These are phyloP conservation scores for Arctium minus DNA, from an alignment of 129 eudicot genomes.

Conservation along the genomic window DNA sequence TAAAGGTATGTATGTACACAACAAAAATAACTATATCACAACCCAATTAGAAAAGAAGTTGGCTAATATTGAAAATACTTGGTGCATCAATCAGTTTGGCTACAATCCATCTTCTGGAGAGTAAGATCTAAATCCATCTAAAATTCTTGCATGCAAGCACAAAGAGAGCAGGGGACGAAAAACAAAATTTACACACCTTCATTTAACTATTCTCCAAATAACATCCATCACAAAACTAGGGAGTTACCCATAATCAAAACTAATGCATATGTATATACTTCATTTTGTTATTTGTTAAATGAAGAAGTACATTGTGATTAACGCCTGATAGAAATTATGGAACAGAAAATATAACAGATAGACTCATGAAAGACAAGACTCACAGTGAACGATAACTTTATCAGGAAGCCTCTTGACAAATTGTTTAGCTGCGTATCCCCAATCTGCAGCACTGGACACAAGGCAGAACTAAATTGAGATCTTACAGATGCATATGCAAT, in stretches of 20 bases:
- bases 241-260: neutral
- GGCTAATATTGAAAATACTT: neutral
- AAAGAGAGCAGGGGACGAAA: neutral
- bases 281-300: neutral
- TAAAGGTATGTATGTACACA: neutral
- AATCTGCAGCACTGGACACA: constrained; percentile 72
- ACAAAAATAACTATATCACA: neutral
- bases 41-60: neutral
- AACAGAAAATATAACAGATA: neutral
- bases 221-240: neutral
- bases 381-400: constrained; percentile 82
- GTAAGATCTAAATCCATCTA: neutral
- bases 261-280: neutral
- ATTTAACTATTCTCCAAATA: neutral
- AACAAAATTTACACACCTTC: neutral
- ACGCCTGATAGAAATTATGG: neutral
- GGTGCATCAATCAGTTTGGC: neutral
- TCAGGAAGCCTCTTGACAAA: constrained; percentile 74
- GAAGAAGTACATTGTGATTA: constrained; percentile 6
- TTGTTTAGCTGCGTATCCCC: constrained; percentile 88
- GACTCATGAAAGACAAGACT: constrained; percentile 25
- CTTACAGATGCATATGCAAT: neutral
- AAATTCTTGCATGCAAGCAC: neutral
- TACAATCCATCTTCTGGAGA: neutral
- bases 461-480: constrained; percentile 5